Percentiles rank a stretch among this genome's conserved stretches.
Evolutionary conservation across 108 stramenopile genomes (phyloP).

Genomic region (Stephanodiscus triporus): DNA sequence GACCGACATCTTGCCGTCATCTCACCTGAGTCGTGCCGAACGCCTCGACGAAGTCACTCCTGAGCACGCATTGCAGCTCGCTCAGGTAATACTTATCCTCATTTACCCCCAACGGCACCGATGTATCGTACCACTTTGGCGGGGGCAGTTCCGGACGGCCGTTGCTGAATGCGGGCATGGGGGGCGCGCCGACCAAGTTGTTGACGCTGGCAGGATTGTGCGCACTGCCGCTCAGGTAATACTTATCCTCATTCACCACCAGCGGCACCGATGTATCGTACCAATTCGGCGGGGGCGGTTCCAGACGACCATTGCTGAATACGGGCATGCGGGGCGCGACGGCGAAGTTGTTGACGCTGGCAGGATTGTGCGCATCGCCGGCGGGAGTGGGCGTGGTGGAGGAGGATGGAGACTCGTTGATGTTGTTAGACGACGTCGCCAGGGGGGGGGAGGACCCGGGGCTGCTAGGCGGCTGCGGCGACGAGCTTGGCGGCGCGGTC

Average conservation of each 20-base stretch:
- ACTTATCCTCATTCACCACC: conserved; percentile 81
- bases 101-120: conserved; percentile 66
- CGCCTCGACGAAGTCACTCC: conserved; percentile 80
- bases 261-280: conserved; percentile 63
- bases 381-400: not conserved
- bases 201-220: not conserved
- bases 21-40: conserved; percentile 75
- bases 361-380: not conserved
- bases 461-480: no score
- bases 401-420: not conserved
- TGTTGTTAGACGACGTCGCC: not conserved
- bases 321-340: not conserved
- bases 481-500: not conserved
- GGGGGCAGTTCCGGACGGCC: conserved; percentile 35
- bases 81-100: conserved; percentile 89
- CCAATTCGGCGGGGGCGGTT: conserved; percentile 51
- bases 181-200: not conserved
- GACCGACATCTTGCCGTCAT: not conserved
- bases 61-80: conserved; percentile 82
- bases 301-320: conserved; percentile 10
- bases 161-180: not conserved
- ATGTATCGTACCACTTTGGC: conserved; percentile 59
- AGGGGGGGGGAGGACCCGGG: conserved; percentile 3
- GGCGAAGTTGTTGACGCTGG: not conserved
- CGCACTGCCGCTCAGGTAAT: conserved; percentile 67